Evolutionary conservation across 2,329 filamentous ascomycete species (phyloP), one percentile per base, ranked within the genome.

Genomic region (Elsinoe batatas): DNA sequence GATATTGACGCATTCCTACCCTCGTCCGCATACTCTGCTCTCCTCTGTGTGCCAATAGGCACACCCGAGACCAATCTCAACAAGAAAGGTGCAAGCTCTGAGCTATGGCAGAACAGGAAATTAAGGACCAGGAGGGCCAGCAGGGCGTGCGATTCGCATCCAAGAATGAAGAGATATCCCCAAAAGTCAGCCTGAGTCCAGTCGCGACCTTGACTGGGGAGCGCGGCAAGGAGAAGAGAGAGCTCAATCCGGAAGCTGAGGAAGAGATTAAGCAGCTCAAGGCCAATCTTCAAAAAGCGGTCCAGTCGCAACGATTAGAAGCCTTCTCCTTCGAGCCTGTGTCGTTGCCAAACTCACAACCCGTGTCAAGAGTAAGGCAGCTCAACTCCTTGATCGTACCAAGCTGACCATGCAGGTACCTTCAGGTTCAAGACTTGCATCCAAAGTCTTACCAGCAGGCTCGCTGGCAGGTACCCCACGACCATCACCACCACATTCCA

Each of bases 271-370:
- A 80, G 61, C 83, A 82, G 58, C 74, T 95, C 59, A 84, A 87
- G 51, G 81, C 83, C 62, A 84, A 82, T 20, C 75, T 95, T 22
- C 85, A 89, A 61, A 82, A 82, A 59, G 82, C 85, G 63, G 78
- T 95, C 59, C 91, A 96, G 72, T 85, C 91, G 64, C 80, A 83
- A 57, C 82, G 91, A 60, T 82, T 95, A 76, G 87, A 86, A 67
- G 88, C 90, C 67, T 95, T 89, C 71, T 84, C 86, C 42, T 97
- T 91, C 66, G 91, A 96, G 68, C 85, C 91, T 33, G 84, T 95
- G 60, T 97, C 93, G 35, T 77, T 97, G 53, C 93, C 93, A 15
- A 78, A 83, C 64, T 97, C 93, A 36, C 77, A 96, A 58, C 91
- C 93, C 36, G 79, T 81, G 32, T 91, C 88, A 44, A 81, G 88